phyloP scores from a whole-genome alignment of 176 grass and related monocot species.

The Oryza rufipogon region DNA sequence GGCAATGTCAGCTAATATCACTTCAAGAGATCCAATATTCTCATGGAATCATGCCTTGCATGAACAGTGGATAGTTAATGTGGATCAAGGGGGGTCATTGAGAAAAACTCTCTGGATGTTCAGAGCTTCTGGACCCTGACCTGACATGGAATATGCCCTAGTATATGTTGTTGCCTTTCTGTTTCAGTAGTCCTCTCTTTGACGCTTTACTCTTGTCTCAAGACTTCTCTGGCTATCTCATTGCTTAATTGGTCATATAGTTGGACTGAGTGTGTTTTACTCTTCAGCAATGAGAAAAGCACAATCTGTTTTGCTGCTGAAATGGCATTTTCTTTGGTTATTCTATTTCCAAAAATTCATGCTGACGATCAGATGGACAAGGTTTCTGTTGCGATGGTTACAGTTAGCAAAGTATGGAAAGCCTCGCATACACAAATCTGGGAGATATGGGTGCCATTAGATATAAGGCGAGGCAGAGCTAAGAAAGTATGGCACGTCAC shows the following conservation, averaged over 20 bases:
- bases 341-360: too few species aligned
- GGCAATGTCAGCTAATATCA: background rate
- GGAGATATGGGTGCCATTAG: background rate
- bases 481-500: background rate
- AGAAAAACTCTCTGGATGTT: background rate
- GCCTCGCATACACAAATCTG: background rate
- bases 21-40: slow-evolving; percentile 12
- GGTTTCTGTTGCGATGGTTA: background rate
- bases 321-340: background rate
- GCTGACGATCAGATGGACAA: background rate
- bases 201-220: slow-evolving; percentile 9
- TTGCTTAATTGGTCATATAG: background rate
- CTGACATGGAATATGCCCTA: slow-evolving; percentile 24
- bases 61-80: background rate
- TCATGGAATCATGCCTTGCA: slow-evolving; percentile 18
- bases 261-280: background rate
- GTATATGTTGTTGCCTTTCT: background rate
- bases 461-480: background rate
- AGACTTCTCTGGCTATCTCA: background rate
- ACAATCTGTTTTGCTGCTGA: background rate
- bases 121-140: background rate
- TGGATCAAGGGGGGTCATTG: background rate
- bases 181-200: background rate
- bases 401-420: background rate
- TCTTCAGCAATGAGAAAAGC: background rate